Base-by-base conservation (phyloP, 75 land plant genomes). In the Picea sitchensis region DNA sequence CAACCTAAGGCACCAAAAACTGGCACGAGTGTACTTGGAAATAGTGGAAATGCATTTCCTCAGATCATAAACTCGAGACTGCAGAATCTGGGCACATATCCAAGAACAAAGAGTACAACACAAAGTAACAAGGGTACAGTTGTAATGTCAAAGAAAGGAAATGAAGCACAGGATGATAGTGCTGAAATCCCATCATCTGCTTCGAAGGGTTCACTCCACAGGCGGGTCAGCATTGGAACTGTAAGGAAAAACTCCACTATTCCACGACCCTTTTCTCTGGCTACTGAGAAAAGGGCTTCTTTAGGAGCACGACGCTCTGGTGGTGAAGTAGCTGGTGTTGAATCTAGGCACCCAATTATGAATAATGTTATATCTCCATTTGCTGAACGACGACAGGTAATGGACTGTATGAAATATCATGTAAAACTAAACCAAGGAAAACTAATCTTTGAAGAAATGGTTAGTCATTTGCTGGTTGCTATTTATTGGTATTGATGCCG, bases 241-340 rank as follows among this genome's bases (percentile, higher is more conserved):
- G 36, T 38, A 34, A 67, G 44, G 71, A 20, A 67, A 30, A 82
- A 83, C 65, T 21, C 60, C 8, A 84, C 85, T 17, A 47, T 84
- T 60, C 86, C 85, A 54, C 80, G 83, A 58, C 86, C 86, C 9
- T 84, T 84, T 82, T 73, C 85, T 77, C 75, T 82, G 34, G 86
- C 80, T 77, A 84, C 80, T 14, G 80, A 84, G 38, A 84, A 82
- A 77, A 82, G 86, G 47, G 86, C 85, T 31, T 84, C 86, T 9
- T 62, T 84, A 58, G 85, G 76, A 18, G 80, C 75, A 20, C 84
- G 65, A 34, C 84, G 64, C 23, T 21, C 80, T 58, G 47, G 65
- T 5, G 20, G 67, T 77, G 80, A 82, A 58, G 65, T 36, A 15
- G 44, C 71, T 34, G 41, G 36, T 17, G 36, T 32, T 15, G 7